Base-by-base conservation (phyloP, 2,329 filamentous ascomycete genomes). In the Spiromastix sp. region DNA sequence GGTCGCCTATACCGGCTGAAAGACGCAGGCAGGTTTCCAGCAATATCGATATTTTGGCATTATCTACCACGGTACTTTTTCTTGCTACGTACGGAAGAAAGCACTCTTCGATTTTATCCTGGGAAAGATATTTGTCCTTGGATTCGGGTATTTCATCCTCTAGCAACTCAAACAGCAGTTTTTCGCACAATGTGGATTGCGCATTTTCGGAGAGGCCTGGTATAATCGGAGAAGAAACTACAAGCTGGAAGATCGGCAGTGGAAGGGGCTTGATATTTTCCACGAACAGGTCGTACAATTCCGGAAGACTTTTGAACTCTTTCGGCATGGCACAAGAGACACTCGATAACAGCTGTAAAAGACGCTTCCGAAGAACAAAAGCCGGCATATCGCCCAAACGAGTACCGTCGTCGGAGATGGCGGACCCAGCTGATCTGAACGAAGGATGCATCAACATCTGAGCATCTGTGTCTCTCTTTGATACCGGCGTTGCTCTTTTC, bases 31-130 rank as follows among this genome's bases (percentile, higher is more conserved):
- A 56, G 2, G 67, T 67, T 57, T 89, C 84, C 0, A 85, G 60
- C 19, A 82, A 55, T 7, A 87, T 57, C 2, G 79, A 78, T 24
- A 87, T 66, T 52, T 81, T 82, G 18, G 79, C 77, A 46, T 91
- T 87, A 42, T 85, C 81, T 13, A 74, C 69, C 1, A 71, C 56
- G 5, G 66, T 68, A 10, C 70, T 63, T 0, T 70, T 74, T 39
- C 73, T 77, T 1, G 83, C 80, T 0, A 79, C 66, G 44, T 71
- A 77, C 0, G 74, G 74, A 2, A 85, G 67, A 52, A 77, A 87
- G 48, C 77, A 78, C 28, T 64, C 43, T 40, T 74, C 67, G 13
- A 79, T 59, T 11, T 68, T 66, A 1, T 51, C 32, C 42, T 70
- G 66, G 4, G 55, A 67, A 13, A 79, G 52, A n/a, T 55, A 59